A percentile compares a stretch with the other conserved stretches of the same genome.
Conservation (phyloP, 2,329 filamentous ascomycete species). For the Myriosclerotinia duriaeana region DNA sequence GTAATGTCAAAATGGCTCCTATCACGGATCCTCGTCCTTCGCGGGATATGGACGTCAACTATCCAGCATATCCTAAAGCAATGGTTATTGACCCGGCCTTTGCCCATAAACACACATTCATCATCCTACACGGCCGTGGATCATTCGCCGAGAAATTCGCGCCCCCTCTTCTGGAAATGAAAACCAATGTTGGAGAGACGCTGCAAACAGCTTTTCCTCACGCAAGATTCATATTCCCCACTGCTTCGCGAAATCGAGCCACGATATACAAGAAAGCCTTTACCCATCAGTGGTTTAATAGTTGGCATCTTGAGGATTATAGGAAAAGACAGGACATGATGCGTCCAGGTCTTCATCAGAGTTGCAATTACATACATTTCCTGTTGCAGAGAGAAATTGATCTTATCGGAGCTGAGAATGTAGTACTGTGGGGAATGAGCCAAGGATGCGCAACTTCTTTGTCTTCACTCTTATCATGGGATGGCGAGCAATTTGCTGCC, state of each 20-base stretch:
- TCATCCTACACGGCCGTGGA: conserved; percentile 53
- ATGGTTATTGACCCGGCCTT: conserved; percentile 34
- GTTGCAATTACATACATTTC: conserved; percentile 45
- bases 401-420: conserved; percentile 43
- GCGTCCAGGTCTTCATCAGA: conserved; percentile 46
- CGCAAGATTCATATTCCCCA: conserved; percentile 52
- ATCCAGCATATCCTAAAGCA: conserved; percentile 26
- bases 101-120: conserved; percentile 41
- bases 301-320: conserved; percentile 42
- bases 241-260: conserved; percentile 46
- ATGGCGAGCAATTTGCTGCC: conserved; percentile 42
- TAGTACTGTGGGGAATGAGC: conserved; percentile 53
- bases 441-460: conserved; percentile 53
- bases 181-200: conserved; percentile 23
- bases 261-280: conserved; percentile 43
- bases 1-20: not conserved
- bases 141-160: conserved; percentile 45
- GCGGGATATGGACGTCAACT: not conserved
- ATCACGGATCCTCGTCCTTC: not conserved
- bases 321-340: conserved; percentile 38
- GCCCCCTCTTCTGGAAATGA: conserved; percentile 42
- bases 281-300: conserved; percentile 51
- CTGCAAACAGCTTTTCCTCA: conserved; percentile 44
- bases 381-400: conserved; percentile 42
- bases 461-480: conserved; percentile 46